Percentiles rank a stretch among this genome's conserved stretches.
Conservation (phyloP, 2,329 filamentous ascomycete genomes). For the Penicillium sumatraense region DNA sequence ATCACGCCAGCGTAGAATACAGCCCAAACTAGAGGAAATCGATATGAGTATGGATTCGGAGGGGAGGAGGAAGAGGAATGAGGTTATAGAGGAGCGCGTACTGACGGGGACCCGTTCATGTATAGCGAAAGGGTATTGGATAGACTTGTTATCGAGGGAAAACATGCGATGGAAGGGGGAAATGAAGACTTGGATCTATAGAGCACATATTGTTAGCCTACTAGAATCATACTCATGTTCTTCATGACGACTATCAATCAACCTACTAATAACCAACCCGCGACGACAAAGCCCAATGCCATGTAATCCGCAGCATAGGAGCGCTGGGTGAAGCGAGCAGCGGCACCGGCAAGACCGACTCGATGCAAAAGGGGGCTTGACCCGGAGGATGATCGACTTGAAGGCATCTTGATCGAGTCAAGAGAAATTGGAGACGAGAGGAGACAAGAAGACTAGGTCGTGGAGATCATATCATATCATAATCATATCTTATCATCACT, state of each 20-base stretch:
- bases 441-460: neutral
- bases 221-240: too few relatives aligned
- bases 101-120: constrained; percentile 80
- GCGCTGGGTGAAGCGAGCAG: constrained; percentile 63
- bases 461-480: neutral
- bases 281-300: constrained; percentile 72
- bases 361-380: constrained; percentile 20
- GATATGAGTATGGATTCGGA: constrained; percentile 10
- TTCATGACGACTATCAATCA: neutral
- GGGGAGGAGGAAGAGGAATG: neutral
- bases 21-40: constrained; percentile 58
- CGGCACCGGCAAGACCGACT: constrained; percentile 50
- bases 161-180: constrained; percentile 96
- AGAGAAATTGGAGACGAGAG: neutral
- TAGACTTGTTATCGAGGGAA: constrained; percentile 78
- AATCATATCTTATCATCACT: neutral
- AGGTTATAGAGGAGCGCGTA: constrained; percentile 49
- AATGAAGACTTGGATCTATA: constrained; percentile 68
- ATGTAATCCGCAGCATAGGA: constrained; percentile 90
- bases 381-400: constrained; percentile 31
- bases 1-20: constrained; percentile 77
- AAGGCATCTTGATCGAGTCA: constrained; percentile 29
- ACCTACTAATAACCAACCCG: constrained; percentile 57
- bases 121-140: constrained; percentile 84
- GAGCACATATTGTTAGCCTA: neutral